Percentiles rank a stretch among this genome's conserved stretches.
These are phyloP conservation scores for Penicillium argentinense DNA, from an alignment of 495 filamentous ascomycete genomes.

Conservation along the genomic window DNA sequence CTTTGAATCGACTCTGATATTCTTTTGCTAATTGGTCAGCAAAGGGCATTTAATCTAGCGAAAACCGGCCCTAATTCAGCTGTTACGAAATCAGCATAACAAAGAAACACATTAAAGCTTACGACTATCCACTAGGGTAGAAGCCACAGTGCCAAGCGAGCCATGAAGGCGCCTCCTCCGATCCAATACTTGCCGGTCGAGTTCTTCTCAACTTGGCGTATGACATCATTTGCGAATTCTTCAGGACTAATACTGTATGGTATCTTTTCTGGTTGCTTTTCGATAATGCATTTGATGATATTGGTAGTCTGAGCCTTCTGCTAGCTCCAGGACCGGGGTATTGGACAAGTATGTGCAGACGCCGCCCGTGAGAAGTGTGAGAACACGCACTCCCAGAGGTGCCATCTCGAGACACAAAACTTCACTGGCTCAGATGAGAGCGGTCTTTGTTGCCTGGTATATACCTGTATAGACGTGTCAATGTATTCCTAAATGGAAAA, in stretches of 20 bases:
- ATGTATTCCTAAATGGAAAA: neutral
- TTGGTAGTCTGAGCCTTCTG: constrained; percentile 19
- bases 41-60: neutral
- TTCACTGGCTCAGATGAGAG: constrained; percentile 28
- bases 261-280: neutral
- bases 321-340: constrained; percentile 7
- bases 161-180: neutral
- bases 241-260: neutral
- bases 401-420: constrained; percentile 40
- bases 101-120: neutral
- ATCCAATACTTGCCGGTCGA: neutral
- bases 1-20: neutral
- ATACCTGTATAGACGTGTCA: constrained; percentile 19
- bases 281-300: neutral
- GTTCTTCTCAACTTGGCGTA: neutral
- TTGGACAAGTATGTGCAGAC: constrained; percentile 19
- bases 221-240: neutral
- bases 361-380: constrained; percentile 23
- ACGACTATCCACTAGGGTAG: neutral
- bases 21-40: neutral
- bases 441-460: constrained; percentile 37
- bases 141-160: neutral
- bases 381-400: constrained; percentile 40
- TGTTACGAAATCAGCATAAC: neutral
- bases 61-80: neutral